Base-by-base conservation (phyloP, 306 rosid genomes). In the Cucumis hystrix region DNA sequence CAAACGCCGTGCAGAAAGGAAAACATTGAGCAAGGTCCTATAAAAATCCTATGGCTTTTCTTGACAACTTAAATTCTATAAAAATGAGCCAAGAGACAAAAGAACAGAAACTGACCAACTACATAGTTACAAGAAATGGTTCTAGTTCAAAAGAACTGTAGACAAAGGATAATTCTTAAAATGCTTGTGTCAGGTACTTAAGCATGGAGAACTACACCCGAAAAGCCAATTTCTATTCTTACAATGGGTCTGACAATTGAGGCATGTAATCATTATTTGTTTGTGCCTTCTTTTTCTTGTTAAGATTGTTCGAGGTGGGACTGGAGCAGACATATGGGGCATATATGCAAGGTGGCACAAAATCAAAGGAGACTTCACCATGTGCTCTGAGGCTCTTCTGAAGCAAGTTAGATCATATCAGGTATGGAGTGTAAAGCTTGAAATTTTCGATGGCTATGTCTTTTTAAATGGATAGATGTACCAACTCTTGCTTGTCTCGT, bases 331-430 rank as follows among this genome's bases (percentile, higher is more conserved):
- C 62, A 78, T 89, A 77, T 95, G 97, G 97, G 93, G 93, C 79
- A 83, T 90, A 68, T 95, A 90, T 84, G 96, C 98, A 73, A 83
- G 95, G 84, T 95, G 98, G 97, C 98, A 95, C 82, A 90, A 80
- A 86, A 80, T 90, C 71, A 92, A 92, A 78, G 97, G 96, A 78
- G 97, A 95, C 83, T 84, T 87, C 54, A 51, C 83, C 64, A 95
- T 92, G 98, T 92, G 97, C 82, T 87, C 92, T 58, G 98, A 92
- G 85, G 97, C 98, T 54, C 92, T 92, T 55, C 81, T 95, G 77
- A 95, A 89, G 89, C 96, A 95, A 90, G 97, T 92, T 81, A 86
- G 98, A 84, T 90, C 97, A 82, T 93, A 90, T 83, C 97, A 92
- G 98, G 98, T 91, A 86, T 76, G 70, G 72, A 68, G 80, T 56